Evolutionary conservation across 2,329 filamentous ascomycete genomes (phyloP).

Genomic region (Gaeumannomyces sp.): DNA sequence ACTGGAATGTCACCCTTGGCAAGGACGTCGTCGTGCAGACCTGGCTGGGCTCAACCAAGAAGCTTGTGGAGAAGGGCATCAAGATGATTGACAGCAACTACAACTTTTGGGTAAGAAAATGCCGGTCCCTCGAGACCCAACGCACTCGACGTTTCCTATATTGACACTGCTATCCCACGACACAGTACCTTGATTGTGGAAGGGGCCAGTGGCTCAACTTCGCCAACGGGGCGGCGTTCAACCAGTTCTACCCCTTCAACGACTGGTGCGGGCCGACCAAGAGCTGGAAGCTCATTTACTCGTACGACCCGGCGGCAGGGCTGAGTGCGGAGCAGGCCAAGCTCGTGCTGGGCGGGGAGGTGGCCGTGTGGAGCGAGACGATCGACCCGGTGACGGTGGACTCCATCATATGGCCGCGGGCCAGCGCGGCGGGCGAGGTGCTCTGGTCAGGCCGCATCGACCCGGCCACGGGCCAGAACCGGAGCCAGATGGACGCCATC

Average conservation of each 20-base stretch:
- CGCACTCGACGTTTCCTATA: not conserved
- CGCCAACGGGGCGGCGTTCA: slow-evolving; percentile 45
- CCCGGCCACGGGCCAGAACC: slow-evolving; percentile 53
- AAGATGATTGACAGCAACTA: slow-evolving; percentile 71
- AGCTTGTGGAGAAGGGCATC: slow-evolving; percentile 56
- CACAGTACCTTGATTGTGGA: slow-evolving; percentile 78
- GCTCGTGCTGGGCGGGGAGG: slow-evolving; percentile 74
- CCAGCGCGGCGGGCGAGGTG: slow-evolving; percentile 67
- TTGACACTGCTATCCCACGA: not conserved
- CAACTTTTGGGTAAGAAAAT: slow-evolving; percentile 60
- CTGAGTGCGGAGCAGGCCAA: slow-evolving; percentile 56
- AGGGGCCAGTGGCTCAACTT: slow-evolving; percentile 75
- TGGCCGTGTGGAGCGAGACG: slow-evolving; percentile 78
- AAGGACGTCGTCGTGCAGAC: slow-evolving; percentile 70
- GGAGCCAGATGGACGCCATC: slow-evolving; percentile 63
- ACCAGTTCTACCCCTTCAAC: slow-evolving; percentile 58
- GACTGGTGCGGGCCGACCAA: slow-evolving; percentile 80
- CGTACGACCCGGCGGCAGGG: slow-evolving; percentile 64
- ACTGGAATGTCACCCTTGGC: slow-evolving; percentile 71
- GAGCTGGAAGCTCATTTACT: slow-evolving; percentile 77
- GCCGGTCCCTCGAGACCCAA: too few species aligned
- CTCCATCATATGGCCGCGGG: slow-evolving; percentile 70
- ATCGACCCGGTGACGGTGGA: slow-evolving; percentile 70
- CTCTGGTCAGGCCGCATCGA: slow-evolving; percentile 72
- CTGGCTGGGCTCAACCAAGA: slow-evolving; percentile 64